Conservation (phyloP, 768 basidiomycete genomes). For the Lentinus tigrinus region DNA sequence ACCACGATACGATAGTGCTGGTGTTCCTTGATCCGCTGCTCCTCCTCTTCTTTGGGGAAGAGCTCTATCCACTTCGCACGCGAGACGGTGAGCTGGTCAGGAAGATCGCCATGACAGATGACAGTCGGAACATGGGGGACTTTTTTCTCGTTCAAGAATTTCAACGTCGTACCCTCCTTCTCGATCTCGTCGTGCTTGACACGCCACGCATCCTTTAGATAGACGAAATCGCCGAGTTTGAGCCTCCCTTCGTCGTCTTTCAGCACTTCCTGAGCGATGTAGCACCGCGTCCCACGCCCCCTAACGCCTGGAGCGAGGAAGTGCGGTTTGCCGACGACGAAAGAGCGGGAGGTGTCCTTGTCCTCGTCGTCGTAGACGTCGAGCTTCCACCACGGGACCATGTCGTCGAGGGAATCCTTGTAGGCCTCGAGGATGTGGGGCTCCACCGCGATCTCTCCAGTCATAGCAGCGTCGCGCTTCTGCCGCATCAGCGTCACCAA, state of each 20-base stretch:
- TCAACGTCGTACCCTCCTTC: conserved; percentile 3
- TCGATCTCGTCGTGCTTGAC: neutral
- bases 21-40: neutral
- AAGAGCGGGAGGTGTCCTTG: too few relatives aligned
- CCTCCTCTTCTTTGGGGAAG: neutral
- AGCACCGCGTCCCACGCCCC: conserved; percentile 10
- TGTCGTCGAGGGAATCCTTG: neutral
- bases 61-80: neutral
- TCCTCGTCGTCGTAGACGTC: neutral
- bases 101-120: conserved; percentile 3
- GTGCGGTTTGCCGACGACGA: conserved; percentile 10
- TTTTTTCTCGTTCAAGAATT: neutral
- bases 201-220: conserved; percentile 18
- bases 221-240: too few relatives aligned
- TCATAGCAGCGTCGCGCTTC: too few relatives aligned
- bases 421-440: neutral
- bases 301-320: neutral
- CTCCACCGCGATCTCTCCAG: too few relatives aligned
- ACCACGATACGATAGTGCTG: conserved; percentile 16
- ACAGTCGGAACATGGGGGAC: conserved; percentile 1
- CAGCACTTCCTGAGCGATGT: too few relatives aligned
- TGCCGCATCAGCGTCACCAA: neutral
- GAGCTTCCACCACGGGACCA: neutral
- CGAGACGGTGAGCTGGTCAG: neutral
- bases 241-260: too few relatives aligned